Base-by-base conservation (phyloP, 306 rosid species). In the Inga leiocalycina region DNA sequence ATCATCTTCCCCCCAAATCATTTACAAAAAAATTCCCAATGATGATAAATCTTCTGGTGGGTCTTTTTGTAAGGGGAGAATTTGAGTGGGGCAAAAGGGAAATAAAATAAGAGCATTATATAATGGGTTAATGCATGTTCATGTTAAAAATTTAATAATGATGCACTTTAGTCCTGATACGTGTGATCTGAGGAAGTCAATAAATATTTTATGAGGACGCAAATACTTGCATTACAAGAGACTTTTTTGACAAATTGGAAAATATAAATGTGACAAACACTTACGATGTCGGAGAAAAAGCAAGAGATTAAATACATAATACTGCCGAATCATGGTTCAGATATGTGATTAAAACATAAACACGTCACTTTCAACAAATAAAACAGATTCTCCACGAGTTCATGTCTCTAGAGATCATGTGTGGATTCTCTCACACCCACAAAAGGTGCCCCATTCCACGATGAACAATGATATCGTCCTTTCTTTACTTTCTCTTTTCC, bases 371-470 rank as follows among this genome's bases (percentile, higher is more conserved):
- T 74, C 37, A 30, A 71, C 57, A 75, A 86, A 75, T 81, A 86
- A 86, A 81, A 79, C 69, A 81, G 86, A 89, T 86, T 85, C 89
- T 83, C 94, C 93, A 89, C 86, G 41, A 83, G 84, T 79, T 79
- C 46, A 48, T 86, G 88, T 86, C 83, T 72, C 83, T 4, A 8
- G 80, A 71, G 51, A 85, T 85, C 85, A 85, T 81, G 71, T 81
- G 71, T 32, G 54, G 81, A 56, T 64, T 77, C 76, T 34, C 73
- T 43, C 74, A 72, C 59, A 48, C 71, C 83, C 77, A 65, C 80
- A n/a, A 56, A 81, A 81, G 85, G 52, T 71, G 66, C 52, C 73
- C 80, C 76, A 59, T 77, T 80, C 30, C 78, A 62, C 61, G 10
- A 76, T 76, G 79, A 70, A 76, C 65, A 69, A 80, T 80, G 17